Evolutionary conservation across 2,329 filamentous ascomycete genomes (phyloP).

Genomic region (Calonectria leucothoes): DNA sequence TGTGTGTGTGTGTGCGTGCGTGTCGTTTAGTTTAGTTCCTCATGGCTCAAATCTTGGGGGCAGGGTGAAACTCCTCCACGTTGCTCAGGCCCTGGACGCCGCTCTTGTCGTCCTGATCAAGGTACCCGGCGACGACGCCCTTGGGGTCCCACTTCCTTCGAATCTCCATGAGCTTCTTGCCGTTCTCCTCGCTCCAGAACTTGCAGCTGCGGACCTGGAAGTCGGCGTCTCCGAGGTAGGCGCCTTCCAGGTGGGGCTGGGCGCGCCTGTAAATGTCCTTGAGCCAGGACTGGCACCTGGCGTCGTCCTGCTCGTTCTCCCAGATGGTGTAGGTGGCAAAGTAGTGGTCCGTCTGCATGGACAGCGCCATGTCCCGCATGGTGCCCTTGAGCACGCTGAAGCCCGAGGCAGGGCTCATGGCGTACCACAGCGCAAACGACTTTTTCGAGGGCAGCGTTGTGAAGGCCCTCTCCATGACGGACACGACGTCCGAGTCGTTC

Average conservation of each 20-base stretch:
- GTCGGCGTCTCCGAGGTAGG: conserved; percentile 67
- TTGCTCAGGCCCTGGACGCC: conserved; percentile 56
- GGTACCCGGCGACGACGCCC: conserved; percentile 53
- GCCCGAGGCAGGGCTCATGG: conserved; percentile 60
- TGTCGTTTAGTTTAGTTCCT: not conserved
- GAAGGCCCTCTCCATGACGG: conserved; percentile 58
- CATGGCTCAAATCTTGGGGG: conserved; percentile 6
- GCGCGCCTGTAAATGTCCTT: conserved; percentile 52
- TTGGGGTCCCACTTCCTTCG: conserved; percentile 56
- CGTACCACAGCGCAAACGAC: conserved; percentile 60
- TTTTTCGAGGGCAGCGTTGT: conserved; percentile 58
- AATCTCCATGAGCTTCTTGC: conserved; percentile 54
- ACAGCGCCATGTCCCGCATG: conserved; percentile 64
- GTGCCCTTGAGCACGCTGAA: conserved; percentile 13
- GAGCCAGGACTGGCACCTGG: conserved; percentile 57
- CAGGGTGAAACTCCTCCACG: conserved; percentile 48
- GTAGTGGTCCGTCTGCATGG: conserved; percentile 67
- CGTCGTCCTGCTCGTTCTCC: conserved; percentile 59
- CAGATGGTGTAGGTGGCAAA: conserved; percentile 65
- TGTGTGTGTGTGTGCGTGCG: too few species aligned
- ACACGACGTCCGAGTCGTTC: conserved; percentile 58
- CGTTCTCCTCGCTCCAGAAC: conserved; percentile 61
- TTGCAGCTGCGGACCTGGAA: conserved; percentile 59
- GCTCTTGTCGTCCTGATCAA: conserved; percentile 57
- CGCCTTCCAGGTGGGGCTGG: conserved; percentile 56